These are phyloP conservation scores for Psilocybe mexicana DNA, from an alignment of 1,284 basidiomycete genomes.

Conservation along the genomic window DNA sequence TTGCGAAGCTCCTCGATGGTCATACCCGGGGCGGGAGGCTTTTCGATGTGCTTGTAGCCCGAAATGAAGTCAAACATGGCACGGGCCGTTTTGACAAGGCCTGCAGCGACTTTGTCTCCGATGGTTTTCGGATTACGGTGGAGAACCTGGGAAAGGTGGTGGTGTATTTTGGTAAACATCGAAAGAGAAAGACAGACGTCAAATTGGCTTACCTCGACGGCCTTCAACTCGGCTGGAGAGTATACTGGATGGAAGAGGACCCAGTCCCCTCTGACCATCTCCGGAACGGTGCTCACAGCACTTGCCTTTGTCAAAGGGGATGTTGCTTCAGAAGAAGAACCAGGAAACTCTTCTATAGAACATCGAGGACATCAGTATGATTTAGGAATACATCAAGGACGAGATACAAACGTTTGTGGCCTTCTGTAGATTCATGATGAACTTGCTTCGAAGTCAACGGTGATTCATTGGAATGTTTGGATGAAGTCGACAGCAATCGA, in stretches of 20 bases:
- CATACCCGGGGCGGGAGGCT: slow-evolving; percentile 63
- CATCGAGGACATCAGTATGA: not conserved
- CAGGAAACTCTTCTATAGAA: slow-evolving; percentile 17
- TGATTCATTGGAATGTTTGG: slow-evolving; percentile 5
- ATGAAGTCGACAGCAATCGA: slow-evolving; percentile 15
- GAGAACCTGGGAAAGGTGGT: slow-evolving; percentile 54
- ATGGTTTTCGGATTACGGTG: slow-evolving; percentile 66
- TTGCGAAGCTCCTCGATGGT: slow-evolving; percentile 70
- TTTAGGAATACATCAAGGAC: no score
- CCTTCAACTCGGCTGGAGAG: slow-evolving; percentile 72
- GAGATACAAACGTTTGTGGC: slow-evolving; percentile 17
- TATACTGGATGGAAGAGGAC: slow-evolving; percentile 86
- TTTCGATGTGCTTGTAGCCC: slow-evolving; percentile 75
- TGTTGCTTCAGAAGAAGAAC: slow-evolving; percentile 11
- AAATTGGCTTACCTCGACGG: slow-evolving; percentile 57
- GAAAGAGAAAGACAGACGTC: not conserved
- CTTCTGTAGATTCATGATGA: slow-evolving; percentile 16
- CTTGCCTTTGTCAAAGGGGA: slow-evolving; percentile 32
- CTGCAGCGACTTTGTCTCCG: slow-evolving; percentile 72
- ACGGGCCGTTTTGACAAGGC: slow-evolving; percentile 62
- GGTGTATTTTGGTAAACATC: not conserved
- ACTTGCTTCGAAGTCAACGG: slow-evolving; percentile 13
- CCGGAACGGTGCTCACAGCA: slow-evolving; percentile 46
- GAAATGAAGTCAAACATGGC: slow-evolving; percentile 75
- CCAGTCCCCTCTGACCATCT: slow-evolving; percentile 70